These are phyloP conservation scores for Aspergillus pseudoviridinutans DNA, from an alignment of 2,329 filamentous ascomycete species.

Conservation along the genomic window DNA sequence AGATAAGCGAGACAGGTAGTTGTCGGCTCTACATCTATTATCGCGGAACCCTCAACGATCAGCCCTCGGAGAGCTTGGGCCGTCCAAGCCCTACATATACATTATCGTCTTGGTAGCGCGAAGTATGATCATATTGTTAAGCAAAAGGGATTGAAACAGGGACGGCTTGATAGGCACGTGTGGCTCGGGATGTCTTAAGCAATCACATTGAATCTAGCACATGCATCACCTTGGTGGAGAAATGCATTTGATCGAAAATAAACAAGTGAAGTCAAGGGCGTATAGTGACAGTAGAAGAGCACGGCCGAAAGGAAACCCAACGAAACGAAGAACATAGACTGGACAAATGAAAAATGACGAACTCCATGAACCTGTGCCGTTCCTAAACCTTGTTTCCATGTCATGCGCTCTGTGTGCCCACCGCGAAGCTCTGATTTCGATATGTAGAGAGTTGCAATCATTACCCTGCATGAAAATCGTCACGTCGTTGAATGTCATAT, in stretches of 20 bases:
- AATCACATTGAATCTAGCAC: not conserved
- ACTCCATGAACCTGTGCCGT: not conserved
- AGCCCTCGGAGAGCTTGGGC: not conserved
- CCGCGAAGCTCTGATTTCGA: not conserved
- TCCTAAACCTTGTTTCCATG: not conserved
- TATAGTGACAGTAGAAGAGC: not conserved
- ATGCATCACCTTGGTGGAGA: not conserved
- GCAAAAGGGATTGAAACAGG: not conserved
- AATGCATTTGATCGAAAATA: not conserved
- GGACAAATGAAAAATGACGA: not conserved
- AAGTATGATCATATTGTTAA: not conserved
- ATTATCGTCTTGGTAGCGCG: not conserved
- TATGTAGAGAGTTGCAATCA: constrained; percentile 18
- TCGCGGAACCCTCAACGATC: not conserved
- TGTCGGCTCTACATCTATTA: not conserved
- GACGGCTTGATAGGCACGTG: not conserved
- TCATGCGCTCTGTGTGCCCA: not conserved
- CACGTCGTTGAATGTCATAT: constrained; percentile 30
- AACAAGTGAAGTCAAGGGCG: not conserved
- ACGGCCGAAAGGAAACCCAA: not conserved
- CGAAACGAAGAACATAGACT: not conserved
- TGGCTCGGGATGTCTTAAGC: not conserved
- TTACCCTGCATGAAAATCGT: constrained; percentile 20
- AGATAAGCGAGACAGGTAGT: not conserved
- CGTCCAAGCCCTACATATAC: not conserved